Evolutionary conservation across 2,329 filamentous ascomycete species (phyloP).

Genomic region (Geosmithia flava): DNA sequence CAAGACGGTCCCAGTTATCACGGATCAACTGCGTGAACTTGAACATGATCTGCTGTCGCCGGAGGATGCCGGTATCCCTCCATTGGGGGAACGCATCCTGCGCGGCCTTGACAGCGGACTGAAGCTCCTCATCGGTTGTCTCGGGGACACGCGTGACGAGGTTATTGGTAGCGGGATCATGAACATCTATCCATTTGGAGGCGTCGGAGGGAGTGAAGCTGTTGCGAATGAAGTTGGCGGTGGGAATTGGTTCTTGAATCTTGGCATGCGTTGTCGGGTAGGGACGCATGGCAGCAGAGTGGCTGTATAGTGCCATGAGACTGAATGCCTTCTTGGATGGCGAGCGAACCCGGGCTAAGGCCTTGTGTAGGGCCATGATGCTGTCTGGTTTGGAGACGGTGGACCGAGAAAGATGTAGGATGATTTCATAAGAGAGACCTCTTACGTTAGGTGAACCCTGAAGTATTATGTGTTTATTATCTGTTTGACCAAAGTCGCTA

Average conservation of each 20-base stretch:
- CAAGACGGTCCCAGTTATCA: conserved; percentile 75
- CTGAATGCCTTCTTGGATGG: too few relatives aligned
- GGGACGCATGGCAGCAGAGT: too few relatives aligned
- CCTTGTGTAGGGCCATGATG: too few relatives aligned
- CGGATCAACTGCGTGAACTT: conserved; percentile 68
- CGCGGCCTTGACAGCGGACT: conserved; percentile 62
- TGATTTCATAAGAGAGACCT: too few relatives aligned
- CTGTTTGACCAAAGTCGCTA: too few relatives aligned
- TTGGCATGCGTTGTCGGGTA: conserved; percentile 64
- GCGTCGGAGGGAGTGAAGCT: conserved; percentile 57
- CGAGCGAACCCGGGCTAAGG: too few relatives aligned
- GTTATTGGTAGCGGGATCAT: conserved; percentile 78
- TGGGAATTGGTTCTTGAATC: conserved; percentile 54
- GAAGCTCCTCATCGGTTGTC: conserved; percentile 66
- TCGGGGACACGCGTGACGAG: conserved; percentile 77
- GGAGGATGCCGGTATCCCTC: conserved; percentile 59
- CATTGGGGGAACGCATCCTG: conserved; percentile 64
- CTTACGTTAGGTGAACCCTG: too few relatives aligned
- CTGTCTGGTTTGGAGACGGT: too few relatives aligned
- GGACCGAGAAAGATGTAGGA: too few relatives aligned
- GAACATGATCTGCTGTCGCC: conserved; percentile 78
- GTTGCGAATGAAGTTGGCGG: conserved; percentile 75
- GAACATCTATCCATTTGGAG: conserved; percentile 63
- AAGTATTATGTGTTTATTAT: too few relatives aligned
- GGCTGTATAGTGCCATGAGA: too few relatives aligned